Percentiles rank a stretch among this genome's conserved stretches.
Conservation (phyloP, 257 asterid genomes). For the Marsdenia floribunda region DNA sequence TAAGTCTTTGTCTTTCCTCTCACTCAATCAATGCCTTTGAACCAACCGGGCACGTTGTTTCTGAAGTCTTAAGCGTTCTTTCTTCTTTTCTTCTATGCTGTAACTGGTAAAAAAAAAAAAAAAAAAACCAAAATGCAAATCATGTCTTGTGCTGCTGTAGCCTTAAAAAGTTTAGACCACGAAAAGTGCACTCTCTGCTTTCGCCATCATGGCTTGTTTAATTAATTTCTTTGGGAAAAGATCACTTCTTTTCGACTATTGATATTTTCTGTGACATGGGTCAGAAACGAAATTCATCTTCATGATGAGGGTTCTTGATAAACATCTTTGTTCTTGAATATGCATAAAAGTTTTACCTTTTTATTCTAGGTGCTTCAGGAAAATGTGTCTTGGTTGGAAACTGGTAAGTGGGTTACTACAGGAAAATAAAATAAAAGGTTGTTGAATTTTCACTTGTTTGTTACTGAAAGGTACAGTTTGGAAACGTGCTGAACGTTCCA, state of each 20-base stretch:
- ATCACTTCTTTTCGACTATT: not conserved
- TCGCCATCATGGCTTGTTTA: constrained; percentile 6
- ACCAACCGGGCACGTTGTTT: constrained; percentile 39
- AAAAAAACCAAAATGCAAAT: too few species aligned
- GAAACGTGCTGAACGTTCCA: constrained; percentile 33
- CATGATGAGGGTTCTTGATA: not conserved
- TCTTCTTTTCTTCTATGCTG: not conserved
- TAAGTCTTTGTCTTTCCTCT: constrained; percentile 29
- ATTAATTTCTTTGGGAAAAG: not conserved
- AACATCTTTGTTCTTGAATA: not conserved
- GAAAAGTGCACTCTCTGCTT: constrained; percentile 8
- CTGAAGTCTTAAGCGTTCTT: constrained; percentile 36
- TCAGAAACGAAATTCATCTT: constrained; percentile 7
- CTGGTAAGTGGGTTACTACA: not conserved
- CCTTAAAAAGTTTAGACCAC: not conserved
- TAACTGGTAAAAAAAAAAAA: not conserved
- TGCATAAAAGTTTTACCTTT: not conserved
- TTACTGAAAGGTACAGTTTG: constrained; percentile 31
- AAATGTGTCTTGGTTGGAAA: not conserved
- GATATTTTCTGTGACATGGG: constrained; percentile 1
- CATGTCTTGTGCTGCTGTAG: not conserved
- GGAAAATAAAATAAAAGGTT: not conserved
- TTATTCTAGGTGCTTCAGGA: not conserved
- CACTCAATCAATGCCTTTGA: constrained; percentile 35
- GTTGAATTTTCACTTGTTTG: constrained; percentile 24